Conservation (phyloP, 2,329 filamentous ascomycete species). For the Triangularia verruculosa region DNA sequence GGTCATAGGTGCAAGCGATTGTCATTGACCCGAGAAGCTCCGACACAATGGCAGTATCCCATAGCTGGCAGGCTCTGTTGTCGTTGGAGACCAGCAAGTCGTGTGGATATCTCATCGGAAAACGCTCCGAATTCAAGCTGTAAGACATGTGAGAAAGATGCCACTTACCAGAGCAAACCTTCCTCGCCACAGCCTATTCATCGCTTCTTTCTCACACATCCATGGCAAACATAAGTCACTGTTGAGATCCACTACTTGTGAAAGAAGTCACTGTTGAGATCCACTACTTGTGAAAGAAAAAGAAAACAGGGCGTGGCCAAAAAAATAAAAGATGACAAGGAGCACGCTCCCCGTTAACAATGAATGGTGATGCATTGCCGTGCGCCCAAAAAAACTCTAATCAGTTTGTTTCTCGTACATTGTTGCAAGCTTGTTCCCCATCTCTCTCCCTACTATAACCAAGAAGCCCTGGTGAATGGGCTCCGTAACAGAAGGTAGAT, state of each 20-base stretch:
- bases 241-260: not conserved
- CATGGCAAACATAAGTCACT: not conserved
- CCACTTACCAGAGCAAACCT: not conserved
- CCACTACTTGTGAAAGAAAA: constrained; percentile 1
- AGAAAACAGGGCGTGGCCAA: constrained; percentile 1
- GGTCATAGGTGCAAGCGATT: constrained; percentile 1
- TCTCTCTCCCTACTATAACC: not conserved
- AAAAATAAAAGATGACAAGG: constrained; percentile 3
- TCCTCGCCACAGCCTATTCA: not conserved
- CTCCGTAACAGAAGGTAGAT: not conserved
- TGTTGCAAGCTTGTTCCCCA: constrained; percentile 8
- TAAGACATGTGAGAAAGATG: not conserved
- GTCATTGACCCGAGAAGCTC: constrained; percentile 11
- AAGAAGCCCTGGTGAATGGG: not conserved
- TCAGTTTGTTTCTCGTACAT: constrained; percentile 15
- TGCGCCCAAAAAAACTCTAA: constrained; percentile 1
- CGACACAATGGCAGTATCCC: constrained; percentile 5
- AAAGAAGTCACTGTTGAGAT: not conserved
- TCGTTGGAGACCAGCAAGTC: constrained; percentile 1
- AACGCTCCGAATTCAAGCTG: not conserved
- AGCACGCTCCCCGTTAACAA: constrained; percentile 1
- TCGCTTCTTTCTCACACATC: not conserved
- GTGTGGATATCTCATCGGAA: not conserved
- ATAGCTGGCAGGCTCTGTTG: constrained; percentile 8
- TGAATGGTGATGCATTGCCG: constrained; percentile 8